Evolutionary conservation across 805 yeast species (phyloP), one percentile per base, ranked within the genome.

Genomic region (Candida sithepensis): DNA sequence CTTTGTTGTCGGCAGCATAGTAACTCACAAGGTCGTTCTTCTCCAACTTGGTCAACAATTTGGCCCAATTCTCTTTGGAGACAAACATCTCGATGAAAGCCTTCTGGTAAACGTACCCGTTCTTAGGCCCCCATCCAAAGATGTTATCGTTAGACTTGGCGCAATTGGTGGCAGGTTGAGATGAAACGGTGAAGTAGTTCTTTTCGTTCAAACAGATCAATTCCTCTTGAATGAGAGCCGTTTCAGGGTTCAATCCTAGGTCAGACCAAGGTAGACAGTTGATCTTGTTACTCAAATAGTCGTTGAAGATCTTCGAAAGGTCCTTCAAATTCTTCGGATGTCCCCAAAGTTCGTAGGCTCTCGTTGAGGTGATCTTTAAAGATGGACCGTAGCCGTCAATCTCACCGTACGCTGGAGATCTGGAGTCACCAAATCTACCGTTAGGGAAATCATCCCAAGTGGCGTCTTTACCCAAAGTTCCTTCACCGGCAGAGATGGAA

Each of bases 401-500:
- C 69, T 92, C 97, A 72, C 98, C 99, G 67, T 87, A 92, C 1
- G 98, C 98, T 18, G 97, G 97, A 30, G 96, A 88, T 59, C 94
- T 75, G 0, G 96, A 87, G 68, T 90, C 96, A 70, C 97, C 96
- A 66, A 88, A 89, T 70, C 98, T 78, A 63, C 97, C 96, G 67
- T 91, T 89, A 23, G 97, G 94, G 67, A 88, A 91, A 61, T 91
- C 98, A 71, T 91, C 98, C 98, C 98, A 91, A 1, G 91, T 87
- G 3, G 96, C 96, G 64, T 88, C 94, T 58, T 88, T 81, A 32
- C 96, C 96, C 23, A 88, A 61, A 2, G 84, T 78, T 36, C 96
- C 96, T 54, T 85, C 82, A 38, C 96, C 96, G 14, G 85, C 77
- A 39, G 94, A 85, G 37, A 89, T 88, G 5, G 90, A 88, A 34